Base-by-base conservation (phyloP, 1,284 basidiomycete species). In the Sporisorium iseilematis-ciliati region DNA sequence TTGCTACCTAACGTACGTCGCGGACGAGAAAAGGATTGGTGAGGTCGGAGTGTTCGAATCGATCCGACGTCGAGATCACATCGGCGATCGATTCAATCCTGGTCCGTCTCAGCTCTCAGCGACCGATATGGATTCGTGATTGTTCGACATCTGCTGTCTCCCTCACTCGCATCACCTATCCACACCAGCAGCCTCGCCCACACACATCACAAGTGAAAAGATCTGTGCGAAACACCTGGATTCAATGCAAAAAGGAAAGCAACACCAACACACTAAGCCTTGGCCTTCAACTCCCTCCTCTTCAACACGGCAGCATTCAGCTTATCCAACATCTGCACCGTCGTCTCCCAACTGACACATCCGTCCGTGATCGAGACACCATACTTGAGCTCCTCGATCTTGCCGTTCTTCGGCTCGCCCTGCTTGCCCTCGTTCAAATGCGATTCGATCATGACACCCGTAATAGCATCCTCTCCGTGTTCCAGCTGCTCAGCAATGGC, bases 371-470 rank as follows among this genome's bases (percentile, higher is more conserved):
- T 84, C 50, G 77, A 80, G 49, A 84, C 84, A n/a, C 84, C 84
- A 64, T 83, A 83, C 58, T 83, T 73, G 48, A 85, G 72, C 46
- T 75, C 74, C 43, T 79, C 74, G 16, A 72, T 70, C 50, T 72
- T 45, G 21, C 84, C 84, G 35, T 78, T 71, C 75, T 84, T 83
- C 26, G 84, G 84, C 69, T 84, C 82, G 49, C 77, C 69, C 73
- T 85, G 84, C 70, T 84, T 83, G 59, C 84, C 84, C 70, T 84
- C 92, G 82, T 92, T 91, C 86, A 98, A 91, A 86, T 97, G 93
- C 42, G 91, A 92, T 88, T 99, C 96, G 85, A 99, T 90, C 95
- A 98, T 97, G 76, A 97, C 93, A 69, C 96, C 95, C 2, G 93
- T 95, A 86, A 98, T 93, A 61, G 90, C 88, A 65, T 87, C 89